A percentile compares a stretch with the other conserved stretches of the same genome.
phyloP scores from a whole-genome alignment of 177 flowering plant genomes.

The Tripterygium wilfordii region DNA sequence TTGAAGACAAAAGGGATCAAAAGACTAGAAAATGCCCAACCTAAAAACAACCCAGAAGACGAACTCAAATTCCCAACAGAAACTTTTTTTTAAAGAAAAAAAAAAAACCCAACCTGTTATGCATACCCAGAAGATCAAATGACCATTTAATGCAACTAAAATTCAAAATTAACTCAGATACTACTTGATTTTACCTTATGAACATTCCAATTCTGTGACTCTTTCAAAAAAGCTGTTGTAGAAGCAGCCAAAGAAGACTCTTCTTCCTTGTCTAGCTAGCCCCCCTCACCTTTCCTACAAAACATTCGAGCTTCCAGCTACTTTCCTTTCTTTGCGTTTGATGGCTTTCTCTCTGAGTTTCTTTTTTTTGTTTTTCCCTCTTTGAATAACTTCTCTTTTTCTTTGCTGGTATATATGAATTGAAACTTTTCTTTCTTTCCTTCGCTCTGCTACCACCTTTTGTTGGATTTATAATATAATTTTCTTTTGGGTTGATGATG shows the following conservation, averaged over 20 bases:
- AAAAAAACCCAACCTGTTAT: too few relatives aligned
- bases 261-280: constrained; percentile 13
- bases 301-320: constrained; percentile 7
- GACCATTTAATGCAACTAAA: background rate
- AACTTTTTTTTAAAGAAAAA: background rate
- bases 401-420: constrained; percentile 11
- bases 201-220: constrained; percentile 10
- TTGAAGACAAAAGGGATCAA: constrained; percentile 1
- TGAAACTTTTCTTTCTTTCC: constrained; percentile 15
- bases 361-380: constrained; percentile 7
- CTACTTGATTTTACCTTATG: too few relatives aligned
- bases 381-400: constrained; percentile 23
- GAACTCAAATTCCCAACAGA: too few relatives aligned
- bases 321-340: background rate
- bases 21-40: background rate
- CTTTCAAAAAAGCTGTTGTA: constrained; percentile 24
- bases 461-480: constrained; percentile 19
- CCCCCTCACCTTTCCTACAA: constrained; percentile 15
- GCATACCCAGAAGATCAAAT: too few relatives aligned
- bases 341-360: constrained; percentile 12
- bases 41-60: too few relatives aligned
- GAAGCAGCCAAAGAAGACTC: constrained; percentile 22
- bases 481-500: constrained; percentile 24
- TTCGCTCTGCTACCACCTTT: constrained; percentile 21
- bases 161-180: background rate